phyloP scores from a whole-genome alignment of 192 early-diverging fungal genomes.

The Gryganskiella cystojenkinii region DNA sequence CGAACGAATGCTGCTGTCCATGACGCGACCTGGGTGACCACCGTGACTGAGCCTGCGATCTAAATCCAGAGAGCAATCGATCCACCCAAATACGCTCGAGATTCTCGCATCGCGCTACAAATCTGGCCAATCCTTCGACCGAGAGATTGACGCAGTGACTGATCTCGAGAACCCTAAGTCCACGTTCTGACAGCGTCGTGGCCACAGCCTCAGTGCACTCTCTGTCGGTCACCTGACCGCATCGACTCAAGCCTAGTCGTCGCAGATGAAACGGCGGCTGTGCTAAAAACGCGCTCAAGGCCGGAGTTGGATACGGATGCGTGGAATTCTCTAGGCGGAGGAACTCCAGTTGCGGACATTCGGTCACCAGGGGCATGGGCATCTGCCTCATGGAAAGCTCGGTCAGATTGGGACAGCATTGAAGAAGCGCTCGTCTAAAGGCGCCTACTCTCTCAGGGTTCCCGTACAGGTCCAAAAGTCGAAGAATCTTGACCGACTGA shows the following conservation, averaged over 20 bases:
- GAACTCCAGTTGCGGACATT: too few species aligned
- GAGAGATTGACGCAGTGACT: neutral
- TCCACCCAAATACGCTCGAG: constrained; percentile 16
- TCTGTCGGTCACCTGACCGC: neutral
- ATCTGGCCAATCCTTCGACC: constrained; percentile 4
- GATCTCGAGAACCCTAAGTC: constrained; percentile 10
- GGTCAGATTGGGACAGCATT: too few species aligned
- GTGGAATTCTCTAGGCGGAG: too few species aligned
- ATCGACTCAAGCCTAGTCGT: too few species aligned
- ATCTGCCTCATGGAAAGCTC: too few species aligned
- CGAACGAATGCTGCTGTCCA: constrained; percentile 5
- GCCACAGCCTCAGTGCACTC: neutral
- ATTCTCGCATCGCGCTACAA: constrained; percentile 16
- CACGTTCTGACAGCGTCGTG: neutral
- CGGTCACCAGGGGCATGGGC: too few species aligned
- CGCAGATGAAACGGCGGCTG: too few species aligned
- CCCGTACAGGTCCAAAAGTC: neutral
- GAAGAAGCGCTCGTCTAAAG: too few species aligned
- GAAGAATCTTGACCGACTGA: too few species aligned
- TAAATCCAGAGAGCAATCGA: neutral
- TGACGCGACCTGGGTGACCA: too few species aligned
- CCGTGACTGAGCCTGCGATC: neutral
- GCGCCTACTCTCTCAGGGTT: neutral
- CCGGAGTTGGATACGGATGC: too few species aligned
- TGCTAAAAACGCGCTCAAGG: too few species aligned